These are phyloP conservation scores for Pelargonium fulgidum DNA, from an alignment of 441 rosid genomes.

Conservation along the genomic window DNA sequence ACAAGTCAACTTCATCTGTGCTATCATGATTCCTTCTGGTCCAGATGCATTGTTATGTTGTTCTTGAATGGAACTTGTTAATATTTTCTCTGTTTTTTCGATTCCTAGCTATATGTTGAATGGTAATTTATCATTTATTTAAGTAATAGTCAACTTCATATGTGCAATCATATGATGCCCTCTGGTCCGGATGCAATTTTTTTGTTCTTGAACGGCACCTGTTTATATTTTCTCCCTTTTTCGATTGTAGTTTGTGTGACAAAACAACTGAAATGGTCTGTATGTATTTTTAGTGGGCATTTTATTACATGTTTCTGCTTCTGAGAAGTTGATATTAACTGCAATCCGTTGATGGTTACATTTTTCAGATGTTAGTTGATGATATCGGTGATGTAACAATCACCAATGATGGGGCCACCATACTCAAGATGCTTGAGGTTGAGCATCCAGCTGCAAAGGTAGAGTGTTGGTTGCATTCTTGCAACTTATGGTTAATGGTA, in stretches of 20 bases:
- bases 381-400: constrained; percentile 94
- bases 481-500: neutral
- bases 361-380: constrained; percentile 81
- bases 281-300: neutral
- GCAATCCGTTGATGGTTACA: neutral
- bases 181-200: no score
- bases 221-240: no score
- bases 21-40: no score
- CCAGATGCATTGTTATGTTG: no score
- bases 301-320: neutral
- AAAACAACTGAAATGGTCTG: neutral
- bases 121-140: no score
- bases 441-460: constrained; percentile 99
- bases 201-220: no score
- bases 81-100: no score
- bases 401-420: constrained; percentile 91
- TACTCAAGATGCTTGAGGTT: constrained; percentile 87
- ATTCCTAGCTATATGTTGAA: no score
- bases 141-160: no score
- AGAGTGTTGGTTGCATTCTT: constrained; percentile 1
- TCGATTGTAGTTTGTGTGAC: neutral
- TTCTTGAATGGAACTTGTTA: no score
- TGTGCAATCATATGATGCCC: no score
- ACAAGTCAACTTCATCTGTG: no score
- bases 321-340: neutral